These are phyloP conservation scores for Globisporangium paroecandrum DNA, from an alignment of 352 stramenopile genomes.

Conservation along the genomic window DNA sequence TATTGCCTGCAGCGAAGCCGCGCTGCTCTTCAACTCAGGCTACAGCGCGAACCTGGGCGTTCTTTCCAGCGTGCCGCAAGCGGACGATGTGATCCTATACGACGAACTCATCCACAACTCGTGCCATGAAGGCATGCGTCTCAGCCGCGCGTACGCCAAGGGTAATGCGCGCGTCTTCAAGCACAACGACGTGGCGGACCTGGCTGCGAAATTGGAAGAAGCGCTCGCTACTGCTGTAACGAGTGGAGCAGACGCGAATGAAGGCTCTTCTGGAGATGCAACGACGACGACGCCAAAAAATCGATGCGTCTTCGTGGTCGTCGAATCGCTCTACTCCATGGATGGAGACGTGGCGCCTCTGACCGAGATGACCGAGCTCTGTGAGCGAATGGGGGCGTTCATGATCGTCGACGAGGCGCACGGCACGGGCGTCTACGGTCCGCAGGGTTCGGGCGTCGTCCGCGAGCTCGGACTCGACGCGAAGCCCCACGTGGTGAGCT, in stretches of 20 bases:
- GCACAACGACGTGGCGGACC: constrained; percentile 91
- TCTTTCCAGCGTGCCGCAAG: constrained; percentile 88
- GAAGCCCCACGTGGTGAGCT: constrained; percentile 75
- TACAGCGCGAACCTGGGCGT: constrained; percentile 96
- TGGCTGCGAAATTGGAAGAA: constrained; percentile 65
- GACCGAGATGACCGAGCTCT: constrained; percentile 77
- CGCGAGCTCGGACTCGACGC: constrained; percentile 69
- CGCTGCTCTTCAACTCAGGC: constrained; percentile 95
- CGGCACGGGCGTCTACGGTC: constrained; percentile 88
- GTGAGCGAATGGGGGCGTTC: constrained; percentile 68
- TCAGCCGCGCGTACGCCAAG: constrained; percentile 68
- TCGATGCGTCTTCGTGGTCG: constrained; percentile 90
- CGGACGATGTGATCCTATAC: constrained; percentile 91
- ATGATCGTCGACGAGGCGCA: constrained; percentile 98
- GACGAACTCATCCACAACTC: constrained; percentile 98
- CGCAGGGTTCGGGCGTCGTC: constrained; percentile 67
- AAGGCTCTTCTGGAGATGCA: background rate
- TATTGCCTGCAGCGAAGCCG: constrained; percentile 56
- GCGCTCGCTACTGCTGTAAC: background rate
- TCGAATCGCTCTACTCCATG: constrained; percentile 99
- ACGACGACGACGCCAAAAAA: background rate
- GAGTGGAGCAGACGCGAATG: background rate
- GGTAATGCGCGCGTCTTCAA: constrained; percentile 59
- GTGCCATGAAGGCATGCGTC: constrained; percentile 91
- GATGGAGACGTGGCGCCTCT: constrained; percentile 95